A percentile compares a stretch with the other conserved stretches of the same genome.
These are phyloP conservation scores for Musa troglodytarum DNA, from an alignment of 176 grass and related monocot species.

Conservation along the genomic window DNA sequence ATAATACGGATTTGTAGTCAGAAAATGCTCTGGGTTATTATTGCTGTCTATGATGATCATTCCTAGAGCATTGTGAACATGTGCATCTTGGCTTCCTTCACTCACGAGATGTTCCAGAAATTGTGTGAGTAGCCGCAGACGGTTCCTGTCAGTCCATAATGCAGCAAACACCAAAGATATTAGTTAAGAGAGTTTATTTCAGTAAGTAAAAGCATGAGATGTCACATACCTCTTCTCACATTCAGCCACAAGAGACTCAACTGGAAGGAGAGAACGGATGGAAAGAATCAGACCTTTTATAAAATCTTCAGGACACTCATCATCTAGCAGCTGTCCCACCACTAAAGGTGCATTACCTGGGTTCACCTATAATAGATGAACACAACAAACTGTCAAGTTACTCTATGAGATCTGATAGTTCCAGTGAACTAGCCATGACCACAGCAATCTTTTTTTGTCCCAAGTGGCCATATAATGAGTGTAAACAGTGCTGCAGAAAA, in stretches of 20 bases:
- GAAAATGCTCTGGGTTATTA: constrained; percentile 93
- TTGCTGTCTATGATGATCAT: constrained; percentile 98
- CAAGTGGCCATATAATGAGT: neutral
- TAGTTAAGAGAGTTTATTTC: neutral
- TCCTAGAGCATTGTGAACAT: constrained; percentile 95
- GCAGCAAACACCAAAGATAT: neutral
- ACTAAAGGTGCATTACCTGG: constrained; percentile 88
- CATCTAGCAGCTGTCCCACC: constrained; percentile 83
- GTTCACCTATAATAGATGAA: constrained; percentile 53
- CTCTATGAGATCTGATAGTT: neutral
- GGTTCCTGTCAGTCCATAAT: constrained; percentile 44
- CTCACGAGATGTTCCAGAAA: constrained; percentile 94
- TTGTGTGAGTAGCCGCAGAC: constrained; percentile 71
- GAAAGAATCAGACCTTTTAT: constrained; percentile 96
- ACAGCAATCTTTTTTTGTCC: neutral
- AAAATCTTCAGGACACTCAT: constrained; percentile 97
- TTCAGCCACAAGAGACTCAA: constrained; percentile 90
- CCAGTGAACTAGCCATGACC: neutral
- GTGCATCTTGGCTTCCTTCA: constrained; percentile 92
- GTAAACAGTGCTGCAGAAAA: neutral
- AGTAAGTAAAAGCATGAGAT: neutral
- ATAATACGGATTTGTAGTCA: constrained; percentile 95
- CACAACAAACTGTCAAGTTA: neutral
- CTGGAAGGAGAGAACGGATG: constrained; percentile 76
- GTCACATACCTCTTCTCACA: constrained; percentile 77